Conservation (phyloP, 306 rosid species). For the Vigna nakashimae region DNA sequence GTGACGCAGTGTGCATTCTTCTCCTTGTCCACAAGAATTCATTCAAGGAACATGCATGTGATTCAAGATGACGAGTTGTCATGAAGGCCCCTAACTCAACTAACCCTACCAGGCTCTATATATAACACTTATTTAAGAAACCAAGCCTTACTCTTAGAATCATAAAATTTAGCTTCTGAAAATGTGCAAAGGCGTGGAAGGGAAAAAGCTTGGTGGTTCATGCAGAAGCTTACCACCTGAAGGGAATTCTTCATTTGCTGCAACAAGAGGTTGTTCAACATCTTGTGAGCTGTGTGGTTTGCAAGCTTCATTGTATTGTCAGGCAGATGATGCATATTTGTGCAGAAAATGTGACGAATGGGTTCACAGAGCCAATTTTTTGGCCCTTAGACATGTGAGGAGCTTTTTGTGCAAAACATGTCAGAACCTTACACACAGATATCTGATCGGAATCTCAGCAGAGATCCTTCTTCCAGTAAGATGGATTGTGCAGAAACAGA, state of each 20-base stretch:
- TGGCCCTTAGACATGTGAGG: conserved; percentile 76
- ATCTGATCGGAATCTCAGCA: conserved; percentile 57
- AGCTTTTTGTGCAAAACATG: conserved; percentile 74
- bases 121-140: too few species aligned
- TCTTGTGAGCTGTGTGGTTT: conserved; percentile 71
- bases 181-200: conserved; percentile 72
- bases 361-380: conserved; percentile 86
- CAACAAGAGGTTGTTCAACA: not conserved
- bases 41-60: conserved; percentile 37
- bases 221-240: not conserved
- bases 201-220: conserved; percentile 33
- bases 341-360: conserved; percentile 73
- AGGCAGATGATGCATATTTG: conserved; percentile 75
- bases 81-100: conserved; percentile 26
- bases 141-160: too few species aligned
- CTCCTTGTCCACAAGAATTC: conserved; percentile 48
- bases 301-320: conserved; percentile 73
- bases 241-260: conserved; percentile 13
- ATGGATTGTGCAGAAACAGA: conserved; percentile 2
- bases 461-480: conserved; percentile 55
- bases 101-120: not conserved
- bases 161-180: conserved; percentile 26
- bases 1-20: conserved; percentile 46
- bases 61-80: conserved; percentile 20
- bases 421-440: conserved; percentile 65